Evolutionary conservation across 768 basidiomycete genomes (phyloP), one percentile per base, ranked within the genome.

Genomic region (Lyophyllum atratum): DNA sequence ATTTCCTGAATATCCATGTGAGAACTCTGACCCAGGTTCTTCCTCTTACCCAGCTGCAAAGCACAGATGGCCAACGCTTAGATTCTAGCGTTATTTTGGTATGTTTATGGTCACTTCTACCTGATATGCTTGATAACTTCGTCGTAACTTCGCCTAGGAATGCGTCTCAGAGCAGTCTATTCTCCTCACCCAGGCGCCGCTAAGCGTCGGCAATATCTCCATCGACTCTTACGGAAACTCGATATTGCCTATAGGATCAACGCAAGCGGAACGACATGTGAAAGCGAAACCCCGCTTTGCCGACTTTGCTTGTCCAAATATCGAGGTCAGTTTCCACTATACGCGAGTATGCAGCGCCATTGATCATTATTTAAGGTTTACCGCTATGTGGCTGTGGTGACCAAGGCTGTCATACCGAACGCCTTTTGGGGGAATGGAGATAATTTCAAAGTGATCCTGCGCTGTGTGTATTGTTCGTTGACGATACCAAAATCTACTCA

Each of bases 371-470:
- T 12, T 1, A 55, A 94, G 91, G 90, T 95, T 25, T 86, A 78
- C 64, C 80, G 84, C 22, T 95, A 85, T 71, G 83, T 84, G 10
- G 73, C 76, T 4, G 66, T 84, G 3, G 75, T 89, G 34, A 89
- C 91, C 0, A 83, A 85, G 57, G 65, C 77, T 8, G 84, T 94
- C 15, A 86, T 95, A 52, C 92, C 92, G 2, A 80, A 80, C 28
- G 74, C 76, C 14, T 82, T 95, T 58, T 95, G 95, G 93, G 95
- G 95, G 11, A 85, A 81, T 21, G 67, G 75, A 33, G 69, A 59
- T 39, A 98, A 98, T 64, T 80, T 85, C 44, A 76, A 82, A 52
- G 58, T 84, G 8, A 70, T 92, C 17, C 74, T 84, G 55, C 65
- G 72, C 34, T 75, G 92, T 93, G 65, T 61, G 82, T 70, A 3